Evolutionary conservation across 352 stramenopile genomes (phyloP).

Genomic region (Globisporangium solare): DNA sequence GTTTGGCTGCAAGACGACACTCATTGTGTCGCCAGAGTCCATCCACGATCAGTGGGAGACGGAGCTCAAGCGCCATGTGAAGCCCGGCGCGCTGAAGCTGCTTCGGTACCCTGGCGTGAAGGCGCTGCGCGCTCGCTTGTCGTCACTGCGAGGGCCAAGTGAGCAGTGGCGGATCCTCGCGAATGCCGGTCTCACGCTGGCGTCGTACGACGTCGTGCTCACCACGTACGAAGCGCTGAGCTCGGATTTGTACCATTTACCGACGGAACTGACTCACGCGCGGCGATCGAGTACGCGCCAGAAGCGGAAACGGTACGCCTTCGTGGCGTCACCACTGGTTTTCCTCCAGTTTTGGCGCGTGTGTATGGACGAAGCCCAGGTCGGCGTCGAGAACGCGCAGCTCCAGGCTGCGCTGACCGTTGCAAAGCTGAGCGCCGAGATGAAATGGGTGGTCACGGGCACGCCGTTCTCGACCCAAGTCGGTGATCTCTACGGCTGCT

Average conservation of each 20-base stretch:
- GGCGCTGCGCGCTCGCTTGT: conserved; percentile 28
- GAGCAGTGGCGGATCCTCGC: conserved; percentile 54
- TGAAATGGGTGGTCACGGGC: conserved; percentile 88
- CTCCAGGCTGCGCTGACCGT: conserved; percentile 81
- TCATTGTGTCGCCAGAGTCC: conserved; percentile 91
- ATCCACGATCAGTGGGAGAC: conserved; percentile 90
- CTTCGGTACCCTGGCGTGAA: conserved; percentile 58
- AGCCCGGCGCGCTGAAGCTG: conserved; percentile 36
- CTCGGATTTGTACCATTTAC: conserved; percentile 77
- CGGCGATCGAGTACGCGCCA: conserved; percentile 59
- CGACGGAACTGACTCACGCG: conserved; percentile 24
- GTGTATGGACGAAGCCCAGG: conserved; percentile 92
- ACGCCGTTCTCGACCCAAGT: conserved; percentile 85
- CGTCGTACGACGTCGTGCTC: conserved; percentile 87
- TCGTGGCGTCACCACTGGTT: conserved; percentile 85
- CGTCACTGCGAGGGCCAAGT: conserved; percentile 22
- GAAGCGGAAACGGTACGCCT: conserved; percentile 70
- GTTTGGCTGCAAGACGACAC: conserved; percentile 66
- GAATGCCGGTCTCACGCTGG: conserved; percentile 38
- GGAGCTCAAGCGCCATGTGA: conserved; percentile 84
- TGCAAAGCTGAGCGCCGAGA: conserved; percentile 46
- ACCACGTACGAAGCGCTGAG: conserved; percentile 88
- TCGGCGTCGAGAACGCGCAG: conserved; percentile 78
- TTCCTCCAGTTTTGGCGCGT: conserved; percentile 87
- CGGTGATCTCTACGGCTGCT: conserved; percentile 82